These are phyloP conservation scores for Candida sp. DNA, from an alignment of 1,139 yeast genomes.

Conservation along the genomic window DNA sequence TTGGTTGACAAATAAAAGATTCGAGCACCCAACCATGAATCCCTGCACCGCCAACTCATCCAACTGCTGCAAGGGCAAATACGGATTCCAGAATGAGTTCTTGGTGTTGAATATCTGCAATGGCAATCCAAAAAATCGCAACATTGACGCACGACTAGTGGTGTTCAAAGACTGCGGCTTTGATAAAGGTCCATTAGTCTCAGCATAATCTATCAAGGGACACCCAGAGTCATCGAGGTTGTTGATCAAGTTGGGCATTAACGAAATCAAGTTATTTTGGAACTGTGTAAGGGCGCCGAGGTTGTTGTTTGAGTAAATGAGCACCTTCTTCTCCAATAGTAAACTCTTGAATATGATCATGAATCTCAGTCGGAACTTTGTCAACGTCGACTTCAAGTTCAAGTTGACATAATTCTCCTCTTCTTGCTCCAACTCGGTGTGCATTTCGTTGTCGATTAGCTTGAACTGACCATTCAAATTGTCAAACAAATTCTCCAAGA, in stretches of 20 bases:
- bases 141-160: slow-evolving; percentile 76
- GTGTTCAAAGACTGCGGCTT: slow-evolving; percentile 78
- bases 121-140: slow-evolving; percentile 87
- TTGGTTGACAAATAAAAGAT: slow-evolving; percentile 75
- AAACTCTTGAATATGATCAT: slow-evolving; percentile 77
- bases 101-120: slow-evolving; percentile 79
- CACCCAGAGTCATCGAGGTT: slow-evolving; percentile 82
- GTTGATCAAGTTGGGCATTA: slow-evolving; percentile 79
- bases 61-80: slow-evolving; percentile 89
- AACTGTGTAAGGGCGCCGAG: slow-evolving; percentile 81
- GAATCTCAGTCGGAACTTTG: slow-evolving; percentile 62
- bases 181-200: slow-evolving; percentile 48
- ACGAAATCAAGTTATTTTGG: slow-evolving; percentile 72
- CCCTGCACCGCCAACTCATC: slow-evolving; percentile 68
- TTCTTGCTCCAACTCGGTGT: slow-evolving; percentile 22
- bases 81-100: slow-evolving; percentile 92
- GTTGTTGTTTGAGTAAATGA: slow-evolving; percentile 75
- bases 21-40: slow-evolving; percentile 88
- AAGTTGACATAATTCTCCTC: slow-evolving; percentile 73
- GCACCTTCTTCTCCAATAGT: slow-evolving; percentile 70
- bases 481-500: slow-evolving; percentile 75
- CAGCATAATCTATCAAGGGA: slow-evolving; percentile 66
- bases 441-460: slow-evolving; percentile 26
- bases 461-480: slow-evolving; percentile 55
- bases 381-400: slow-evolving; percentile 67